Conservation (phyloP, 108 stramenopile genomes). For the Pseudonitzschia pungens region DNA sequence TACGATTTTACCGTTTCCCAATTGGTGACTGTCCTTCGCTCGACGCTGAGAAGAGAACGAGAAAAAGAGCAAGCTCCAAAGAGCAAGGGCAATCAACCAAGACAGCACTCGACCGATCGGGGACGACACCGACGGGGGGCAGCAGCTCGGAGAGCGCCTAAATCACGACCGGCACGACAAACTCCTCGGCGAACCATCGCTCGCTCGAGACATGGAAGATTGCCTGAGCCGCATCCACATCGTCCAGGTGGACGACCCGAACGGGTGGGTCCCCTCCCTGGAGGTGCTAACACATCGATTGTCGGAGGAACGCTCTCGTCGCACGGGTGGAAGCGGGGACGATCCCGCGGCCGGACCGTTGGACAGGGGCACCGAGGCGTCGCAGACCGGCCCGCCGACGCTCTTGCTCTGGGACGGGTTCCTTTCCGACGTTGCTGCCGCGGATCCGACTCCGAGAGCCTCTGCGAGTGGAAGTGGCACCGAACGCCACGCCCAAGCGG, state of each 20-base stretch:
- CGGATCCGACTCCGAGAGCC: not conserved
- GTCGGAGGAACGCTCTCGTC: not conserved
- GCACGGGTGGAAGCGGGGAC: not conserved
- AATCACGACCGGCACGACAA: not conserved
- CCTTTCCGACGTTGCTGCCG: slow-evolving; percentile 8
- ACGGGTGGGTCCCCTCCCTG: slow-evolving; percentile 27
- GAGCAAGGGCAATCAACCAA: not conserved
- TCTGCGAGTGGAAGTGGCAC: not conserved
- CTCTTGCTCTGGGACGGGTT: slow-evolving; percentile 45
- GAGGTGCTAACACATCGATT: slow-evolving; percentile 19
- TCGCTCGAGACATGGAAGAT: slow-evolving; percentile 23
- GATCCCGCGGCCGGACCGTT: not conserved
- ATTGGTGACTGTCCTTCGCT: slow-evolving; percentile 20
- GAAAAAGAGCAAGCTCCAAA: not conserved
- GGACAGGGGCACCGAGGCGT: not conserved
- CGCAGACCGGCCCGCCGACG: slow-evolving; percentile 14
- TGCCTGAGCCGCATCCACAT: slow-evolving; percentile 37
- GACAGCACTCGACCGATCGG: not conserved
- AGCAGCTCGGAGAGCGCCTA: not conserved
- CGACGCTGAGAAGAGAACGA: slow-evolving; percentile 22
- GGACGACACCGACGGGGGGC: not conserved
- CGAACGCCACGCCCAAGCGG: not conserved
- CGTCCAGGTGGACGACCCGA: not conserved
- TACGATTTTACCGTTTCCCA: slow-evolving; percentile 20
- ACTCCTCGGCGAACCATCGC: not conserved